Percentiles rank a stretch among this genome's conserved stretches.
phyloP scores from a whole-genome alignment of 306 rosid genomes.

The Rosa multiflora region DNA sequence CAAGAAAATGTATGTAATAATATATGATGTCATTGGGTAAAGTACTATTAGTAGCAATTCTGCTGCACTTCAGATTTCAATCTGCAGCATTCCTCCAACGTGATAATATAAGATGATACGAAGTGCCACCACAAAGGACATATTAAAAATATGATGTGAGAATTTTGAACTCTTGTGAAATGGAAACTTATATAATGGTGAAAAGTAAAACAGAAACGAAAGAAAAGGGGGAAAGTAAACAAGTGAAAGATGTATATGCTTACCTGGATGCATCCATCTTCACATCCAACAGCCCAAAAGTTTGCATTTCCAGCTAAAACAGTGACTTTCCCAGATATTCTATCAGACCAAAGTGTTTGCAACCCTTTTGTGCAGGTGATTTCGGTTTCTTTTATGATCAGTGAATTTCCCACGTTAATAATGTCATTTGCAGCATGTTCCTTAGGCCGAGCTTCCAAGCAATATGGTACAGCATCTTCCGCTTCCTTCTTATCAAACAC shows the following conservation, averaged over 20 bases:
- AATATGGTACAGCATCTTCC: conserved; percentile 56
- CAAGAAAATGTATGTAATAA: neutral
- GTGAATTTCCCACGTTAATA: conserved; percentile 66
- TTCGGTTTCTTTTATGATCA: conserved; percentile 80
- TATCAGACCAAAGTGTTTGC: conserved; percentile 84
- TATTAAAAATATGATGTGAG: neutral
- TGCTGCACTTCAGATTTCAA: neutral
- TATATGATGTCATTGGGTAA: neutral
- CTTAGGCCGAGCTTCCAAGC: conserved; percentile 78
- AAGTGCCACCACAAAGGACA: neutral
- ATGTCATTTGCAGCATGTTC: conserved; percentile 80
- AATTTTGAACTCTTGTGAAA: neutral
- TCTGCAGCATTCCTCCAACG: neutral
- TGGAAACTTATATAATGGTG: neutral
- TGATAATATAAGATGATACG: neutral
- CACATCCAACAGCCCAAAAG: conserved; percentile 97
- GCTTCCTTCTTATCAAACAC: conserved; percentile 81
- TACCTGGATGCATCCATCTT: conserved; percentile 96
- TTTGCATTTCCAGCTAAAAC: conserved; percentile 93
- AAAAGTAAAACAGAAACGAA: neutral
- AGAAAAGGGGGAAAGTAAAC: neutral
- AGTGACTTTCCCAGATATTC: conserved; percentile 85
- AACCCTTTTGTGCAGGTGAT: conserved; percentile 67
- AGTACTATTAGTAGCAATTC: neutral
- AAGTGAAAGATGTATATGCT: conserved; percentile 12